A percentile compares a stretch with the other conserved stretches of the same genome.
These are phyloP conservation scores for Helianthus tuberosus DNA, from an alignment of 129 eudicot species.

Conservation along the genomic window DNA sequence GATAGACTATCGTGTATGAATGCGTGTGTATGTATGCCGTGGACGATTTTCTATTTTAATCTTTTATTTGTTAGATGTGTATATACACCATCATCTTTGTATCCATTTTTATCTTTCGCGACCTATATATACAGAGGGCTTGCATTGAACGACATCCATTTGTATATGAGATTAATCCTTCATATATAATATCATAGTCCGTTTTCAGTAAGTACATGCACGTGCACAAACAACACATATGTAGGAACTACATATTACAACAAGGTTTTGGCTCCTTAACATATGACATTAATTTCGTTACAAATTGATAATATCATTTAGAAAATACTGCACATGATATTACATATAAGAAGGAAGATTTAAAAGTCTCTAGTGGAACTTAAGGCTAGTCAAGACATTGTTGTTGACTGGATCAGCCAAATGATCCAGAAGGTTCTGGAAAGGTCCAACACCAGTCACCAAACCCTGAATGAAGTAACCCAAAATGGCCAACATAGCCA, in stretches of 20 bases:
- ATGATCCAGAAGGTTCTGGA: conserved; percentile 90
- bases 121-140: no score
- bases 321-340: conserved; percentile 49
- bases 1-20: no score
- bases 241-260: conserved; percentile 4
- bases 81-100: no score
- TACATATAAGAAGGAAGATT: conserved; percentile 31
- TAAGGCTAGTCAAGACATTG: conserved; percentile 95
- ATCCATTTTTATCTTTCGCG: no score
- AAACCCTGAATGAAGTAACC: conserved; percentile 86
- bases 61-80: no score
- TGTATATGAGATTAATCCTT: no score
- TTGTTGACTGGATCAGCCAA: conserved; percentile 98
- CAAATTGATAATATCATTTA: conserved; percentile 41
- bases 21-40: no score
- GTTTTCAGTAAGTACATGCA: not conserved
- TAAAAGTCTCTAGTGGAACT: conserved; percentile 62
- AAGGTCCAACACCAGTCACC: conserved; percentile 98
- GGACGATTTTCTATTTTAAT: no score
- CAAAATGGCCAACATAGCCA: conserved; percentile 96
- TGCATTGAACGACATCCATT: no score
- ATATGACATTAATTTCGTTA: conserved; percentile 27
- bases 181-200: no score
- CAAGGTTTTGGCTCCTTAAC: conserved; percentile 24
- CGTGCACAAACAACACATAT: not conserved